Conservation (phyloP, 768 basidiomycete genomes). For the Podaxis sp. region DNA sequence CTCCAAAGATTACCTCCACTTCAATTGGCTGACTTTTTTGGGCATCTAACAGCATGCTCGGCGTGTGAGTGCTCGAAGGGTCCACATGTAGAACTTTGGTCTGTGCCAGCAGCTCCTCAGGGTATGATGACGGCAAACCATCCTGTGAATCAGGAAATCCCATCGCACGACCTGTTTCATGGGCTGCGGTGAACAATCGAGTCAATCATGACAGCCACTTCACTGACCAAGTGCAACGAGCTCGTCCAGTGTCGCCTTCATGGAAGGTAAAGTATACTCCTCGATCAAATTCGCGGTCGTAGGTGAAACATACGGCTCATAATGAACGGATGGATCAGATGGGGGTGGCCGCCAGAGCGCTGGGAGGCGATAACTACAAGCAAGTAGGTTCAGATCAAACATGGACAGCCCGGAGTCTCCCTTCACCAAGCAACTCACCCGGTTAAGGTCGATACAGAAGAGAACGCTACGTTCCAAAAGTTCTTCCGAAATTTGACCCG, state of each 20-base stretch:
- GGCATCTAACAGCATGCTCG: slow-evolving; percentile 65
- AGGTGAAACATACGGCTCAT: slow-evolving; percentile 30
- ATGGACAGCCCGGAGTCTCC: slow-evolving; percentile 13
- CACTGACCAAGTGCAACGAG: slow-evolving; percentile 32
- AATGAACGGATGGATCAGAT: slow-evolving; percentile 31
- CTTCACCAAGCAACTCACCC: slow-evolving; percentile 26
- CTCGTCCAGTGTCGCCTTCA: slow-evolving; percentile 41
- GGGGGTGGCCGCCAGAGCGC: slow-evolving; percentile 53
- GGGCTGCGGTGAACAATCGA: not conserved
- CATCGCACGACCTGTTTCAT: slow-evolving; percentile 36
- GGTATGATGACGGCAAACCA: slow-evolving; percentile 47
- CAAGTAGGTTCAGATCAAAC: not conserved
- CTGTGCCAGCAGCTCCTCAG: slow-evolving; percentile 36
- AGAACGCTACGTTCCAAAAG: slow-evolving; percentile 62
- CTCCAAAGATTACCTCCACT: slow-evolving; percentile 65
- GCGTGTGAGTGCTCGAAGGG: slow-evolving; percentile 46
- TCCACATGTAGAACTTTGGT: slow-evolving; percentile 38
- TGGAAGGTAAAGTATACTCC: slow-evolving; percentile 33
- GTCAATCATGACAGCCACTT: not conserved
- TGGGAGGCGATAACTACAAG: slow-evolving; percentile 40
- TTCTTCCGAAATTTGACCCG: slow-evolving; percentile 63
- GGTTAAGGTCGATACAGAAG: slow-evolving; percentile 51
- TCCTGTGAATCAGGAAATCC: slow-evolving; percentile 47
- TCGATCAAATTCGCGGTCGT: slow-evolving; percentile 31
- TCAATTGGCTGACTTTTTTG: slow-evolving; percentile 59